Evolutionary conservation across 2,329 filamentous ascomycete species (phyloP), one percentile per base, ranked within the genome.

Genomic region (Pseudogymnoascus sp.): DNA sequence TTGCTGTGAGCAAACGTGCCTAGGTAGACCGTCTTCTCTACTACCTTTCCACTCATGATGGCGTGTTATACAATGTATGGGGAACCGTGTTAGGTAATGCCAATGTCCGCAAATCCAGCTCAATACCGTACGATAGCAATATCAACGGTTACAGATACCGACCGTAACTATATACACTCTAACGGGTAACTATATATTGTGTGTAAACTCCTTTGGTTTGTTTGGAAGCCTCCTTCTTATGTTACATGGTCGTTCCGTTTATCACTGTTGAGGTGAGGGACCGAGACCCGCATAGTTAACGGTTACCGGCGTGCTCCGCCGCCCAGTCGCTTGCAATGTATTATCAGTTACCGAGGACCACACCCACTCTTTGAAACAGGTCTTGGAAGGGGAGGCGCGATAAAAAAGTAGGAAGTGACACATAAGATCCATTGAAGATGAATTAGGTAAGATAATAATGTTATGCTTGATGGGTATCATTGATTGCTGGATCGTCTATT

Each of bases 1-100:
- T 72, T 77, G 71, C 73, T 83, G 71, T 88, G 83, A 11, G 87
- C 81, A 69, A 89, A 88, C 0, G 83, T 80, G 11, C 87, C 87
- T 18, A 80, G 66, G 69, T 85, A 89, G 54, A 89, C 71, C 0
- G 76, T 2, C 63, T 60, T 61, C 47, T 63, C 64, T 65, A 59
- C 36, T 45, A 10, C 47, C 47, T 59, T 61, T 23, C 60, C 39
- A 29, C 60, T 74, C 61, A 64, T 65, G 21, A n/a, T 61, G 34
- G 23, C 59, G 18, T 61, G 51, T 57, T 57, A 61, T 61, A 40
- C 59, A 40, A 18, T 3, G 59, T 37, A 60, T 61, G 12, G 16
- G 23, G 34, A 40, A 2, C 14, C n/a, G 2, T 31, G 54, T 16
- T n/a, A 26, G 8, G 11, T 31, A 21, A 5, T n/a, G 34, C 8